Evolutionary conservation across 805 yeast genomes (phyloP).

Genomic region (Wilhelminamyces savonicus): DNA sequence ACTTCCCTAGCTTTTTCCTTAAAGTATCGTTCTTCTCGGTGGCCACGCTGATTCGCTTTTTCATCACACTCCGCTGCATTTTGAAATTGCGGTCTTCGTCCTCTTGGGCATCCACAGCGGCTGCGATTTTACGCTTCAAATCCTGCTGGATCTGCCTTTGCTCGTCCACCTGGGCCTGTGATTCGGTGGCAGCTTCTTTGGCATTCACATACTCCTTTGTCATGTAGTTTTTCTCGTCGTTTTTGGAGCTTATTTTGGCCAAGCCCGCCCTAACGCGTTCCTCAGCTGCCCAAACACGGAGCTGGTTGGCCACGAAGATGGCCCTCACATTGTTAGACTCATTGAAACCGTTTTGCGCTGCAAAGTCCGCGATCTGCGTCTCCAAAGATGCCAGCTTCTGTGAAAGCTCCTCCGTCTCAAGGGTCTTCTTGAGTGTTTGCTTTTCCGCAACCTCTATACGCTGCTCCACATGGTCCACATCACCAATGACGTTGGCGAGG

Average conservation of each 20-base stretch:
- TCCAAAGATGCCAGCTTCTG: slow-evolving; percentile 20
- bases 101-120: slow-evolving; percentile 13
- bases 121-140: slow-evolving; percentile 13
- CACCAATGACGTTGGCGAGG: slow-evolving; percentile 38
- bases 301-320: slow-evolving; percentile 31
- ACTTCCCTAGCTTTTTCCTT: slow-evolving; percentile 21
- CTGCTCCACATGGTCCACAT: slow-evolving; percentile 36
- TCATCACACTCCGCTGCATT: slow-evolving; percentile 11
- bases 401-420: slow-evolving; percentile 20
- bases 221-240: slow-evolving; percentile 63
- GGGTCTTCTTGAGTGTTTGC: slow-evolving; percentile 22
- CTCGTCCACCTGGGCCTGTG: slow-evolving; percentile 23
- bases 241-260: slow-evolving; percentile 39
- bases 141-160: slow-evolving; percentile 11
- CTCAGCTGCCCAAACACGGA: slow-evolving; percentile 39
- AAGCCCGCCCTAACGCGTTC: slow-evolving; percentile 38
- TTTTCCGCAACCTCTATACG: slow-evolving; percentile 29
- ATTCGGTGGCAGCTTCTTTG: slow-evolving; percentile 39
- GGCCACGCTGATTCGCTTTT: slow-evolving; percentile 17
- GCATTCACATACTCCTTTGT: slow-evolving; percentile 52
- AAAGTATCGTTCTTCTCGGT: slow-evolving; percentile 16
- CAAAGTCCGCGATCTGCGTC: slow-evolving; percentile 20
- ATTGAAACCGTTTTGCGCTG: not conserved
- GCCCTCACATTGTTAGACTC: not conserved
- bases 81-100: slow-evolving; percentile 14